phyloP scores from a whole-genome alignment of 768 basidiomycete genomes.

The Krasilnikovozyma curviuscula region DNA sequence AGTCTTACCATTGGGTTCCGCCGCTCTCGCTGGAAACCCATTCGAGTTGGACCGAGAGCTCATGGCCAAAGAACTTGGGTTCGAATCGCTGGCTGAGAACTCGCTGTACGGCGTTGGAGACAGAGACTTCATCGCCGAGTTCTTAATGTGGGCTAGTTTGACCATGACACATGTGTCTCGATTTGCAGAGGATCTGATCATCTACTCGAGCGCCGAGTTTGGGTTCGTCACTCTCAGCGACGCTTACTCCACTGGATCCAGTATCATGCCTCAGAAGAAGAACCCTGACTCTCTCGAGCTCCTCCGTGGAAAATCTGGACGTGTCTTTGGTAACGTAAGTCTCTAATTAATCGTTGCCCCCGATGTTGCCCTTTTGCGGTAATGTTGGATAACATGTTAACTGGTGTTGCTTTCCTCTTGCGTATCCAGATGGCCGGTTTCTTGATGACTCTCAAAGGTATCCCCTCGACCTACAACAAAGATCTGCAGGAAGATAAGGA shows the following conservation, averaged over 20 bases:
- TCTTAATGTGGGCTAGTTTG: conserved; percentile 86
- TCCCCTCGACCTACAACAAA: conserved; percentile 98
- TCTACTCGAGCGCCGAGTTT: conserved; percentile 94
- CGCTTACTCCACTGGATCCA: conserved; percentile 95
- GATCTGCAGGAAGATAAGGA: conserved; percentile 98
- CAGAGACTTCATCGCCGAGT: conserved; percentile 92
- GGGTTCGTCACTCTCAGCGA: conserved; percentile 91
- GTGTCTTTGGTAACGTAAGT: conserved; percentile 75
- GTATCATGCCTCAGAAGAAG: conserved; percentile 99
- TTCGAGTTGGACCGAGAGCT: conserved; percentile 87
- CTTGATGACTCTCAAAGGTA: conserved; percentile 87
- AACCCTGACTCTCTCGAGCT: conserved; percentile 67
- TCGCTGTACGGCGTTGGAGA: conserved; percentile 93
- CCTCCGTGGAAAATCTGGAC: conserved; percentile 81
- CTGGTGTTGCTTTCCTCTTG: not conserved
- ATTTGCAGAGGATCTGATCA: conserved; percentile 85
- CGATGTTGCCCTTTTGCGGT: too few species aligned
- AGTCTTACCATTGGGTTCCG: conserved; percentile 79
- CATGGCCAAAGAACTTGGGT: conserved; percentile 73
- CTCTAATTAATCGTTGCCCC: not conserved
- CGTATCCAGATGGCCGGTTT: conserved; percentile 76
- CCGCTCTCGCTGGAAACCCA: conserved; percentile 90
- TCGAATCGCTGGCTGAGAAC: conserved; percentile 75
- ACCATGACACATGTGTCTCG: conserved; percentile 85
- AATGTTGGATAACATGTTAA: not conserved